Base-by-base conservation (phyloP, 805 yeast species). In the Dipodascus albidus region DNA sequence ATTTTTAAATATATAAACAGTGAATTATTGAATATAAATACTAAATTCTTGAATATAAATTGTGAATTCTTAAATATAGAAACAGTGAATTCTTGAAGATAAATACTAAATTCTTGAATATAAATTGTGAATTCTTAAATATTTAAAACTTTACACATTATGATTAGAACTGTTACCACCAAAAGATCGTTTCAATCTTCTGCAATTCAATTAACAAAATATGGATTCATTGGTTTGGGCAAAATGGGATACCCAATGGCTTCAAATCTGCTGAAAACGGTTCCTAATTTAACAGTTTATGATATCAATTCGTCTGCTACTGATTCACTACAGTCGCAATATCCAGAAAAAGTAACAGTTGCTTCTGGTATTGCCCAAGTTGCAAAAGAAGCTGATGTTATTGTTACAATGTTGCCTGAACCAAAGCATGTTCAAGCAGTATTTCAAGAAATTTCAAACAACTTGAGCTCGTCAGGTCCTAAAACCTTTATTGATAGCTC, bases 191-290 rank as follows among this genome's bases (percentile, higher is more conserved):
- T 27, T 27, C 33, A 27, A 6, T 27, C 33, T 6, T 27, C 44
- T 38, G 6, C 14, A 9, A 15, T 19, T 38, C 44, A 4, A 6
- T n/a, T 8, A 14, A 47, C 23, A 20, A 47, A 47, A 11, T 77
- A 73, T 58, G 82, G 81, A 24, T 77, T 77, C 65, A 72, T 77
- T 47, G 82, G 82, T n/a, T 67, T 78, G 27, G 82, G 82, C 27
- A 76, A 74, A 53, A 77, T 77, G 82, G 79, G 82, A 52, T 75
- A 72, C 52, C 75, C 74, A 58, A 77, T 77, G 82, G 81, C 81
- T 19, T 64, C 70, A 54, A 79, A 77, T 58, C 66, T 78, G 27
- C 69, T 72, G 59, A 42, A 51, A 27, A 67, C 71, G 53, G 61
- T 74, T 54, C 66, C 64, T 41, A 63, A 71, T 33, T 64, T 76